These are phyloP conservation scores for Fusarium verticillioides DNA, from an alignment of 2,329 filamentous ascomycete genomes.

Conservation along the genomic window DNA sequence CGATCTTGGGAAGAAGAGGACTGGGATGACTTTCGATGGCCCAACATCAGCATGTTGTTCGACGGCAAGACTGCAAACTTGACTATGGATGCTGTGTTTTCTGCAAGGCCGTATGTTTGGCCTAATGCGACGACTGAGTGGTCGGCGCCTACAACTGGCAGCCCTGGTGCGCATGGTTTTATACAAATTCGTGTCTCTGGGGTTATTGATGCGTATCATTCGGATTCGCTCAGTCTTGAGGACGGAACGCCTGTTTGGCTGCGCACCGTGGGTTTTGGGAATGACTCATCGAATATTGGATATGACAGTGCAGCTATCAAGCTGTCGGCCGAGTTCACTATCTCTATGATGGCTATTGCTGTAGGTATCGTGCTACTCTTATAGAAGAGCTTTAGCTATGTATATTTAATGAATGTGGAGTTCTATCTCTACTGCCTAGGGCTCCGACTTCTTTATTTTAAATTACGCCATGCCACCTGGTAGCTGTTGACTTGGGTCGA, in stretches of 20 bases:
- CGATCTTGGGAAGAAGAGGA: neutral
- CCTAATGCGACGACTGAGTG: neutral
- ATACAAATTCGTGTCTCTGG: neutral
- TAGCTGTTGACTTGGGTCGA: neutral
- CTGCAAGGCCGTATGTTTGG: neutral
- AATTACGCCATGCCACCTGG: fast-evolving
- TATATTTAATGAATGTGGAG: fast-evolving
- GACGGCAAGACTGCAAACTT: conserved; percentile 6
- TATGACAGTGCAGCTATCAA: neutral
- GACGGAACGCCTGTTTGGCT: neutral
- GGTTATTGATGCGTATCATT: neutral
- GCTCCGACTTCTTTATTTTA: fast-evolving
- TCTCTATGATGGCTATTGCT: neutral
- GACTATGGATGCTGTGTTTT: neutral
- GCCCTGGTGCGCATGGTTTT: neutral
- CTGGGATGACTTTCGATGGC: neutral
- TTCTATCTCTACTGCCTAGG: neutral
- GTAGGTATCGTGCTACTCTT: neutral
- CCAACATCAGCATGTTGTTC: neutral
- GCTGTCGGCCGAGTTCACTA: fast-evolving
- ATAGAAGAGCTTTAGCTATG: fast-evolving
- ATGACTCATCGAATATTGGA: neutral
- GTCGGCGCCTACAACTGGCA: neutral
- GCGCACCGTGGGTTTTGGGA: conserved; percentile 6
- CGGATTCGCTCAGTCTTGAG: neutral